Evolutionary conservation across 331 rosid species (phyloP), one percentile per base, ranked within the genome.

Genomic region (Quercus lobata): DNA sequence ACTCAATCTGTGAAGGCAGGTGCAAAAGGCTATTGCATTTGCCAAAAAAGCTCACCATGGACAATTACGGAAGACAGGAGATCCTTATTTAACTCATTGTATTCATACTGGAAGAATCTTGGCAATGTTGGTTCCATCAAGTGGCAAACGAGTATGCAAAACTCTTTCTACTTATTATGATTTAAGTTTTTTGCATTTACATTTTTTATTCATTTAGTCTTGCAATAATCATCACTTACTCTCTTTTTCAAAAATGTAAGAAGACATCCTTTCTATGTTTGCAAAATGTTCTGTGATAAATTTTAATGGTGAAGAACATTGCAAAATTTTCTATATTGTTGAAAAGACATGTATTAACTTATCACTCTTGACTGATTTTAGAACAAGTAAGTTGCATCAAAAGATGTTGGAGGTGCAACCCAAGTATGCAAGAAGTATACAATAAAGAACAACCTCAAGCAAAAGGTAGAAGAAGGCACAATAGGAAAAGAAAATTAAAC

Each of bases 11-110:
- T 90, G 90, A 94, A 94, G 98, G 97, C 89, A 94, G 98, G 98
- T 94, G 91, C 95, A 89, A 82, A 92, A 94, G 88, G 97, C 96
- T 76, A 88, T 94, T 85, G 92, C 84, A 37, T 92, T 94, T 89
- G 94, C 98, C 44, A 92, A 90, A 79, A 90, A 89, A 81, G 98
- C 98, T 58, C 98, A 94, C 78, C 89, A 82, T 21, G 97, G 98
- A 63, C 98, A 94, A 82, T 27, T 88, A 29, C 91, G 98, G 73
- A 92, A 86, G 82, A 94, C 97, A 1, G 98, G 98, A 71, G 98
- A 94, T 72, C 98, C 97, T 79, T 94, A 94, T 77, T 84, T 94
- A 81, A 89, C 91, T 25, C 98, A 94, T 72, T 94, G 98, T 78
- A 85, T 94, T 69, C 98, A 94, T 68, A 94, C 98, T 0, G 98